Conservation (phyloP, 805 yeast genomes). For the Diddensiella santjacobensis region DNA sequence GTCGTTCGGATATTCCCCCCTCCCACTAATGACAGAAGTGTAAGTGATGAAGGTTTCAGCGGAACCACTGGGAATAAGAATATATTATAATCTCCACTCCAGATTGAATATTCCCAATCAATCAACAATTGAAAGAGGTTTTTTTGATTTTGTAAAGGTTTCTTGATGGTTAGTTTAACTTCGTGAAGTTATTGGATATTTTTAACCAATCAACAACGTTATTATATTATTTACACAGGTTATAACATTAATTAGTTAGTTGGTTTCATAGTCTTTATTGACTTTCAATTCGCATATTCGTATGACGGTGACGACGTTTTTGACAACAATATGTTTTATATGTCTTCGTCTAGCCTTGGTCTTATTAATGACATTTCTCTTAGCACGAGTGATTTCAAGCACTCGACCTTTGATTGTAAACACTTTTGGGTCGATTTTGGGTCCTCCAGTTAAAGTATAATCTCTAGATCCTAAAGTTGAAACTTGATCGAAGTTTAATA, state of each 20-base stretch:
- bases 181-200: no score
- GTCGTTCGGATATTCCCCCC: not conserved
- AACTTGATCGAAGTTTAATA: slow-evolving; percentile 67
- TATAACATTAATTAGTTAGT: no score
- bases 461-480: slow-evolving; percentile 82
- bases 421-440: slow-evolving; percentile 47
- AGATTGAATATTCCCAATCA: no score
- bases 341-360: slow-evolving; percentile 81
- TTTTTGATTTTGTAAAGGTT: no score
- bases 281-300: slow-evolving; percentile 70
- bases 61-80: no score
- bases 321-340: slow-evolving; percentile 57
- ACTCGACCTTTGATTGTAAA: slow-evolving; percentile 72
- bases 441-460: slow-evolving; percentile 58
- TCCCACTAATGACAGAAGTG: not conserved
- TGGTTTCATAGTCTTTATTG: no score
- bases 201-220: no score
- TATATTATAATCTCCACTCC: no score
- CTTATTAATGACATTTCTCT: slow-evolving; percentile 58
- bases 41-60: no score
- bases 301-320: slow-evolving; percentile 73
- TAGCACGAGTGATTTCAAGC: slow-evolving; percentile 65
- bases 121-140: no score
- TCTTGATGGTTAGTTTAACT: no score
- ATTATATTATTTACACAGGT: no score